Conservation (phyloP, 2,329 filamentous ascomycete species). For the Ceratocystis variospora region DNA sequence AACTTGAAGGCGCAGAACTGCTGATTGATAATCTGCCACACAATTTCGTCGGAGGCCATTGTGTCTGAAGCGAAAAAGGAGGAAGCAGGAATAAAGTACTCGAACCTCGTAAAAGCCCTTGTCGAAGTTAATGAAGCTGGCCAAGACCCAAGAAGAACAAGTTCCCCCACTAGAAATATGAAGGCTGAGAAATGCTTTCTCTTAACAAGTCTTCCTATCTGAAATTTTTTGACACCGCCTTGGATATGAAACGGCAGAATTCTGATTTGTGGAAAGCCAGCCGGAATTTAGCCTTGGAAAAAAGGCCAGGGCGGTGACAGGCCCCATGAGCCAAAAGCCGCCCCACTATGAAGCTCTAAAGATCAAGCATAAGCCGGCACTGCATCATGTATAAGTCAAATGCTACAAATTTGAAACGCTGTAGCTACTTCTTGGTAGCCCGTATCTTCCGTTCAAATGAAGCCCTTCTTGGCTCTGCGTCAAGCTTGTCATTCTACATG, state of each 20-base stretch:
- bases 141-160: not conserved
- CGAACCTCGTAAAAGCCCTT: not conserved
- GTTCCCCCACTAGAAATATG: conserved; percentile 7
- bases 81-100: not conserved
- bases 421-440: not conserved
- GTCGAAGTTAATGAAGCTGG: too few species aligned
- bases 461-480: not conserved
- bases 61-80: conserved; percentile 21
- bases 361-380: not conserved
- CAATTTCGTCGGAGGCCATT: conserved; percentile 90
- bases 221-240: conserved; percentile 20
- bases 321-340: not conserved
- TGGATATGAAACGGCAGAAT: conserved; percentile 17
- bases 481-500: not conserved
- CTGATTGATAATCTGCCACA: conserved; percentile 94
- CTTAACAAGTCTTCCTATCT: conserved; percentile 6
- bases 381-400: not conserved
- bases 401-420: not conserved
- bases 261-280: not conserved
- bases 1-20: conserved; percentile 92
- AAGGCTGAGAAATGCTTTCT: conserved; percentile 5
- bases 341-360: conserved; percentile 9
- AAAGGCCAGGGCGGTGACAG: conserved; percentile 5
- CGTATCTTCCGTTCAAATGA: not conserved
- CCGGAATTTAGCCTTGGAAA: conserved; percentile 15